Evolutionary conservation across 345 rosid species (phyloP).

Genomic region (Cardamine occulta): DNA sequence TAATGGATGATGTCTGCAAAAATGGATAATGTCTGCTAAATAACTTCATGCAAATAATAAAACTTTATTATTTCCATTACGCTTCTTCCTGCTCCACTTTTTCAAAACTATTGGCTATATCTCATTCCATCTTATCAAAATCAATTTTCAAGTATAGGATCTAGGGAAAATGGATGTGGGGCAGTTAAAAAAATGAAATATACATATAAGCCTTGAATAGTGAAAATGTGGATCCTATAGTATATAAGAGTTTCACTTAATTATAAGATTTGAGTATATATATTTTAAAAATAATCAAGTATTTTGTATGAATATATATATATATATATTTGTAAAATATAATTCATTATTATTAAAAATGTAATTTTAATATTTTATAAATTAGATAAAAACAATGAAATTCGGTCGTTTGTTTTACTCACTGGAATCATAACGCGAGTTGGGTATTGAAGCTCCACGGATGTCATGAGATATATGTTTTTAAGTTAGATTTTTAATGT

Average conservation of each 20-base stretch:
- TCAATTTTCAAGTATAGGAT: not conserved
- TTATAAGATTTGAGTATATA: not conserved
- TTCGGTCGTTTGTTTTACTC: not conserved
- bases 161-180: not conserved
- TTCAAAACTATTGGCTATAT: constrained; percentile 21
- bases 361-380: not conserved
- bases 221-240: not conserved
- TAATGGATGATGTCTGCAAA: constrained; percentile 43
- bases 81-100: constrained; percentile 48
- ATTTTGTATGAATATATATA: not conserved
- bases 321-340: too few species aligned
- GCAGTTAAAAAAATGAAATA: not conserved
- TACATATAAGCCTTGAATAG: not conserved
- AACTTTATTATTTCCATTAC: not conserved
- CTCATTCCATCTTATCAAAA: not conserved
- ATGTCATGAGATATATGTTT: not conserved
- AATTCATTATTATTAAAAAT: not conserved
- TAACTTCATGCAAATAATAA: not conserved
- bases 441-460: not conserved
- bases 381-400: not conserved
- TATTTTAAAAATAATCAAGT: not conserved
- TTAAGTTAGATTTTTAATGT: too few species aligned
- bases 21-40: constrained; percentile 35
- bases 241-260: not conserved
- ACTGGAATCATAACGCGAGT: not conserved